A percentile compares a stretch with the other conserved stretches of the same genome.
These are phyloP conservation scores for Aspergillus costaricaensis DNA, from an alignment of 2,329 filamentous ascomycete species.

Conservation along the genomic window DNA sequence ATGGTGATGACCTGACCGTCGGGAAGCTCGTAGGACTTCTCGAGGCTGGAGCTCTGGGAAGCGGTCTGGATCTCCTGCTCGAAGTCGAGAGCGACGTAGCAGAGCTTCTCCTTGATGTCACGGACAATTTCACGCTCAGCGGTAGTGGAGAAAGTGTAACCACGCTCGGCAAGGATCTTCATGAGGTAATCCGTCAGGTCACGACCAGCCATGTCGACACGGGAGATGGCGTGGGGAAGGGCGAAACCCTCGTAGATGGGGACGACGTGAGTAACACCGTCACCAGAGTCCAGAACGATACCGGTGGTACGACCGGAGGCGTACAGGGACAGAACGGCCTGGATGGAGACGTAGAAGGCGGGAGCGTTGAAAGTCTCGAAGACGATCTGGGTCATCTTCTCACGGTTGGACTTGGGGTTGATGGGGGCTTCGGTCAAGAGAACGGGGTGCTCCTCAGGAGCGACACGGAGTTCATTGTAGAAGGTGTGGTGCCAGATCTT, in stretches of 20 bases:
- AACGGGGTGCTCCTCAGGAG: constrained; percentile 99
- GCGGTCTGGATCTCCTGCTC: constrained; percentile 99
- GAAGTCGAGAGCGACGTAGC: constrained; percentile 99
- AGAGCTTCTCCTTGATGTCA: constrained; percentile 99
- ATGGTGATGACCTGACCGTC: constrained; percentile 99
- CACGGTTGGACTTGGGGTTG: constrained; percentile 99
- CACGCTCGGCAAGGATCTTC: constrained; percentile 99
- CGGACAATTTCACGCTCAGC: constrained; percentile 99
- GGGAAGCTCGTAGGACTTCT: constrained; percentile 99
- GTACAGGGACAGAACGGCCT: constrained; percentile 98
- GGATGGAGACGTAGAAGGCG: constrained; percentile 99
- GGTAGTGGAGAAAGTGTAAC: constrained; percentile 99
- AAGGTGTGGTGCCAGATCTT: constrained; percentile 99
- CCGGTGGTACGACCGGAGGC: constrained; percentile 99
- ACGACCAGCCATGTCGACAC: constrained; percentile 99
- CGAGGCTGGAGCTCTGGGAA: constrained; percentile 95
- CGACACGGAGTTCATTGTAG: constrained; percentile 99
- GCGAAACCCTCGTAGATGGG: constrained; percentile 99
- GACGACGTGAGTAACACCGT: constrained; percentile 99
- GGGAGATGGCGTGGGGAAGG: constrained; percentile 98
- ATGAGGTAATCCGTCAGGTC: constrained; percentile 99
- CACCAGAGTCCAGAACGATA: constrained; percentile 99
- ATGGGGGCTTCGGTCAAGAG: constrained; percentile 98
- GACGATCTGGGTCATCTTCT: constrained; percentile 99
- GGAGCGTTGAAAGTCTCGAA: constrained; percentile 99